These are phyloP conservation scores for Mucor plumbeus DNA, from an alignment of 371 early-diverging fungal genomes.

Conservation along the genomic window DNA sequence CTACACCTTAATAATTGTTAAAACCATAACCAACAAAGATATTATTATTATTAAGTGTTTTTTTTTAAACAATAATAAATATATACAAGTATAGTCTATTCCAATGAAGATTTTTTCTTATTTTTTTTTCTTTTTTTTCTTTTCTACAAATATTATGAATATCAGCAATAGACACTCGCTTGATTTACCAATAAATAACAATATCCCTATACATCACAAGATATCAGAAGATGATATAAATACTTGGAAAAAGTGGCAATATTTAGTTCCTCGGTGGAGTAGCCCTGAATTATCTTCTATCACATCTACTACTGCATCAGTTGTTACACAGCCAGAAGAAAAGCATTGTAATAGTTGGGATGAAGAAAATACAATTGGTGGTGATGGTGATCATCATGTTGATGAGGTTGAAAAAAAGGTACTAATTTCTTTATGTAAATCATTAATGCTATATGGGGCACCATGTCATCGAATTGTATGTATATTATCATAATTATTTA, in stretches of 20 bases:
- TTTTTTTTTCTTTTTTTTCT: background rate
- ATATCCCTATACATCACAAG: background rate
- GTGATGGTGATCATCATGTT: background rate
- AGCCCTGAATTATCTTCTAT: slow-evolving; percentile 12
- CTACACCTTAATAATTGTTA: background rate
- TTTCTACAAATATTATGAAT: background rate
- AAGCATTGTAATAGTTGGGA: background rate
- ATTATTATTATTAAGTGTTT: background rate
- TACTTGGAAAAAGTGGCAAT: slow-evolving; percentile 10
- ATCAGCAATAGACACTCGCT: background rate
- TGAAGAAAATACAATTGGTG: slow-evolving; percentile 5
- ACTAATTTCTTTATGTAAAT: slow-evolving; percentile 65
- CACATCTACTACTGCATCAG: background rate
- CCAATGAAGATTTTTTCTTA: background rate
- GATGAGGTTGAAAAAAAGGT: slow-evolving; percentile 56
- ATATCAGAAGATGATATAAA: background rate
- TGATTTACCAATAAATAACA: background rate
- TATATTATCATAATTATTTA: background rate
- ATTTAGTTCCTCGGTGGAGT: slow-evolving; percentile 16
- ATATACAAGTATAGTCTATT: background rate
- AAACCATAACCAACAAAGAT: slow-evolving; percentile 1
- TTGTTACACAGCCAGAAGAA: background rate
- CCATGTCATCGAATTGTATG: slow-evolving; percentile 73
- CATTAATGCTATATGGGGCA: slow-evolving; percentile 75
- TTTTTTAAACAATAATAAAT: too few species aligned